Evolutionary conservation across 805 yeast genomes (phyloP).

Genomic region (Pichia kluyveri): DNA sequence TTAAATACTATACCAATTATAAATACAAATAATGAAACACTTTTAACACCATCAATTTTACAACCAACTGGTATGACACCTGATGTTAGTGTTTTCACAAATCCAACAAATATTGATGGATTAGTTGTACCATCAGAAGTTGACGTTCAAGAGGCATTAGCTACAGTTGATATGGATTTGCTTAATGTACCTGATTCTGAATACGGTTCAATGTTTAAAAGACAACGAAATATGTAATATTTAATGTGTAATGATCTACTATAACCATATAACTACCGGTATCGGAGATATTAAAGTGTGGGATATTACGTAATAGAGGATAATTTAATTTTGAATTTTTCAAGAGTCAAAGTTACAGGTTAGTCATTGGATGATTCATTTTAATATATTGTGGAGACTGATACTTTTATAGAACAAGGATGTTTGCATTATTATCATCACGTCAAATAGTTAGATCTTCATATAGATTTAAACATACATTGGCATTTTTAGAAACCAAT

Average conservation of each 20-base stretch:
- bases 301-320: too few relatives aligned
- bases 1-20: background rate
- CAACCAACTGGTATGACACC: constrained; percentile 2
- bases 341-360: too few relatives aligned
- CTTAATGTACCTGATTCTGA: constrained; percentile 4
- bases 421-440: background rate
- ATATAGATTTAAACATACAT: constrained; percentile 51
- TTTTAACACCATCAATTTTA: constrained; percentile 1
- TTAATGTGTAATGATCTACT: constrained; percentile 1
- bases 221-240: constrained; percentile 4
- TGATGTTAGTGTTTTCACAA: background rate
- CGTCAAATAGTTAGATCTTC: background rate
- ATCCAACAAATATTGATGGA: too few relatives aligned
- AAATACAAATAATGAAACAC: background rate
- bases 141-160: background rate
- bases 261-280: too few relatives aligned
- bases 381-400: too few relatives aligned
- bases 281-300: too few relatives aligned
- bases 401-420: background rate
- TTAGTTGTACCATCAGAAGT: background rate
- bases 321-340: too few relatives aligned
- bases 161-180: background rate
- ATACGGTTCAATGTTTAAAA: constrained; percentile 10
- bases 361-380: too few relatives aligned
- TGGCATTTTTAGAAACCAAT: constrained; percentile 65